A percentile compares a stretch with the other conserved stretches of the same genome.
These are phyloP conservation scores for Alternaria rosae DNA, from an alignment of 2,329 filamentous ascomycete genomes.

Conservation along the genomic window DNA sequence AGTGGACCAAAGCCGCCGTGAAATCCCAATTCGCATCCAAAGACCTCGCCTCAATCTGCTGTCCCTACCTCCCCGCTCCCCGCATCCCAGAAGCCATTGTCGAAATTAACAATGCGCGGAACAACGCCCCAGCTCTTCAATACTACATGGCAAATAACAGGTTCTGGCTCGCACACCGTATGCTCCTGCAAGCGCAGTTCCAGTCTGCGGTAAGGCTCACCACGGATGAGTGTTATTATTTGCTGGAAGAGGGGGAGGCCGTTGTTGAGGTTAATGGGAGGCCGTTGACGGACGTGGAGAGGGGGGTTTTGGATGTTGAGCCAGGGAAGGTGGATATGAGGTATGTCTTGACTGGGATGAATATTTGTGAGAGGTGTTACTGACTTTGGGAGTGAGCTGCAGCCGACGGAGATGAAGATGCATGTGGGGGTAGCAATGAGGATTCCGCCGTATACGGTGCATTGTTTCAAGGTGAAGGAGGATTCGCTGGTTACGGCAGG, in stretches of 20 bases:
- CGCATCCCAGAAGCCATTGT: neutral
- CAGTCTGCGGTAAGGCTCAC: neutral
- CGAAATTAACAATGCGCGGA: neutral
- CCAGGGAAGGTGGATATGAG: neutral
- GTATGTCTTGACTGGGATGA: neutral
- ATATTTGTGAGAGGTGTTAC: neutral
- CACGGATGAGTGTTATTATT: neutral
- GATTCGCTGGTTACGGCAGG: conserved; percentile 2
- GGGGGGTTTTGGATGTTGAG: neutral
- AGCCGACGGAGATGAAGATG: neutral
- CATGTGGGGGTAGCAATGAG: neutral
- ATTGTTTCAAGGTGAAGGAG: neutral
- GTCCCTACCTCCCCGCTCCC: neutral
- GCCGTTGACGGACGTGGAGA: neutral
- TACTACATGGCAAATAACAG: neutral
- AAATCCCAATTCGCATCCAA: neutral
- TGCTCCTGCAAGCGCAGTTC: neutral
- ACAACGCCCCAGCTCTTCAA: neutral
- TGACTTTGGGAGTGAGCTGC: neutral
- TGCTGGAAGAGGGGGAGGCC: conserved; percentile 1
- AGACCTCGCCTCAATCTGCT: neutral
- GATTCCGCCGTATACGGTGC: conserved; percentile 1
- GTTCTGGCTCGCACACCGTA: neutral
- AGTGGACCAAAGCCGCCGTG: neutral
- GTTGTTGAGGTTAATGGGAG: conserved; percentile 1